Evolutionary conservation across 78 protist species (phyloP).

Genomic region (Dictyostelium firmibasis): DNA sequence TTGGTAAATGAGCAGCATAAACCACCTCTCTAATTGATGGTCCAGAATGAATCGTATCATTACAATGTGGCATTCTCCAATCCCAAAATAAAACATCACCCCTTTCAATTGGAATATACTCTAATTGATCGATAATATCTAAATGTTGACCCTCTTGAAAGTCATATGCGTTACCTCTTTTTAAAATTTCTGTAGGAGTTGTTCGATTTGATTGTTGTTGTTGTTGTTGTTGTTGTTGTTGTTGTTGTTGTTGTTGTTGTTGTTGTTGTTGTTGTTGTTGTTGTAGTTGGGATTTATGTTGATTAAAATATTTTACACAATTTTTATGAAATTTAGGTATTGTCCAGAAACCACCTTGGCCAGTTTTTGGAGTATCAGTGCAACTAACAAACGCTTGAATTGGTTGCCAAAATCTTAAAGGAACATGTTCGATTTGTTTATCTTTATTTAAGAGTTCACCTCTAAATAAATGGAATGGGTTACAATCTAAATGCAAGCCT

Average conservation of each 20-base stretch:
- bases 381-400: conserved; percentile 63
- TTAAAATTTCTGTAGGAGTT: background rate
- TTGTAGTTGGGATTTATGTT: background rate
- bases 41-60: conserved; percentile 39
- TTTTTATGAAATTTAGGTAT: conserved; percentile 45
- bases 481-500: conserved; percentile 67
- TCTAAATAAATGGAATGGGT: conserved; percentile 66
- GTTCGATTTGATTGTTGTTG: background rate
- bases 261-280: background rate
- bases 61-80: conserved; percentile 69
- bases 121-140: background rate
- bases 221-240: background rate
- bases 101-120: conserved; percentile 31
- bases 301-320: conserved; percentile 28
- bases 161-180: conserved; percentile 76
- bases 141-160: background rate
- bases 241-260: background rate
- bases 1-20: conserved; percentile 66
- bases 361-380: background rate
- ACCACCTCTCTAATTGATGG: conserved; percentile 41
- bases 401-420: conserved; percentile 77
- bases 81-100: conserved; percentile 76
- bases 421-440: background rate
- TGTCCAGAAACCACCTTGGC: conserved; percentile 75
- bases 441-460: conserved; percentile 25